phyloP scores from a whole-genome alignment of 768 basidiomycete species.

The Psilocybe cyanescens region DNA sequence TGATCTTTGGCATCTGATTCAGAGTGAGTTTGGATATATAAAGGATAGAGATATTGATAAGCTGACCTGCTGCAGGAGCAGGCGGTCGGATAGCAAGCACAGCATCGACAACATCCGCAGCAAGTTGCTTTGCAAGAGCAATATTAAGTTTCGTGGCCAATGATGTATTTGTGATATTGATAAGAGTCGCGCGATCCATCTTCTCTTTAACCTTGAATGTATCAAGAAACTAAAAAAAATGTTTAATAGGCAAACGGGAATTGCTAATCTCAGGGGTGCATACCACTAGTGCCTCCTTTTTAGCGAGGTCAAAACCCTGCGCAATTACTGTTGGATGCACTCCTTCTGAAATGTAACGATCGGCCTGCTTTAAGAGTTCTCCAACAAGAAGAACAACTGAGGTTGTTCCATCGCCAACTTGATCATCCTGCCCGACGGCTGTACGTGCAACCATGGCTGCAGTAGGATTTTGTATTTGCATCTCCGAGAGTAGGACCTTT shows the following conservation, averaged over 20 bases:
- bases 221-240: constrained; percentile 79
- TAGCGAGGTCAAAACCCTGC: constrained; percentile 96
- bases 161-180: constrained; percentile 94
- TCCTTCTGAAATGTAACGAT: constrained; percentile 97
- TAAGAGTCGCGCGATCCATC: constrained; percentile 88
- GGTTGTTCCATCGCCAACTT: constrained; percentile 98
- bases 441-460: constrained; percentile 99
- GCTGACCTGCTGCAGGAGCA: constrained; percentile 59
- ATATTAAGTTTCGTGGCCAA: constrained; percentile 91
- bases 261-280: constrained; percentile 28
- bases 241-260: constrained; percentile 11
- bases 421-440: constrained; percentile 98
- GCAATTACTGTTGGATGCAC: constrained; percentile 97
- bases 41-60: constrained; percentile 12
- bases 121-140: constrained; percentile 82
- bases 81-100: constrained; percentile 85
- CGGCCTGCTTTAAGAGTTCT: constrained; percentile 95
- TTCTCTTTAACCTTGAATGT: constrained; percentile 78
- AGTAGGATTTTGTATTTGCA: constrained; percentile 99
- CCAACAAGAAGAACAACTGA: constrained; percentile 96
- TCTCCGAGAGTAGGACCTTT: constrained; percentile 96
- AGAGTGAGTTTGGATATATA: constrained; percentile 16
- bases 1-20: constrained; percentile 61
- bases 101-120: constrained; percentile 94
- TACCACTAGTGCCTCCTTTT: constrained; percentile 91